Evolutionary conservation across 139 green algal species (phyloP).

Genomic region (Astrephomene gubernaculifera): DNA sequence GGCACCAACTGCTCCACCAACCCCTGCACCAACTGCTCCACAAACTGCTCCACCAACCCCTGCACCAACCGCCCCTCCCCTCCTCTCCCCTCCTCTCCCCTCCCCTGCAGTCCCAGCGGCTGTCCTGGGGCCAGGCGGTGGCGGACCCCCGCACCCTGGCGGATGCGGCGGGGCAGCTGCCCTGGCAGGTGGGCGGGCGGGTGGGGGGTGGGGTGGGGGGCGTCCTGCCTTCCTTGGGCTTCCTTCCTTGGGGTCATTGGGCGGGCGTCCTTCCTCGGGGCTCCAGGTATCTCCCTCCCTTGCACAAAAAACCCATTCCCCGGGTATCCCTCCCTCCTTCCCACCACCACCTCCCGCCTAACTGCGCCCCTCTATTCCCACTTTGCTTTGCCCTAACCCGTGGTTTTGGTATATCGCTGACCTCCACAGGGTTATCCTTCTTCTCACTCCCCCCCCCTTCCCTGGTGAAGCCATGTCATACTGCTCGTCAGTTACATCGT

Average conservation of each 20-base stretch:
- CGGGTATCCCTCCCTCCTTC: neutral
- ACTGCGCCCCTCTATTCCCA: neutral
- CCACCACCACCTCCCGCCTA: neutral
- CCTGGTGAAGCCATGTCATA: neutral
- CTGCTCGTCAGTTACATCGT: too few species aligned
- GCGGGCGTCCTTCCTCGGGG: neutral
- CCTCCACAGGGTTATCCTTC: neutral
- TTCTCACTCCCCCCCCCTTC: neutral
- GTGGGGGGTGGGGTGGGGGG: neutral
- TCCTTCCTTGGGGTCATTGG: neutral
- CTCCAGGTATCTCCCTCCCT: neutral
- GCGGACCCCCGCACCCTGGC: neutral
- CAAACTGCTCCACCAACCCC: neutral
- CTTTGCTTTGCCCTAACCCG: neutral
- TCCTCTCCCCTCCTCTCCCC: neutral
- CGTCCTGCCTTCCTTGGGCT: neutral
- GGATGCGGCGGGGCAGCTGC: neutral
- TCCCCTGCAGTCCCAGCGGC: neutral
- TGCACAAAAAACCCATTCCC: neutral
- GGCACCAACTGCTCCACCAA: neutral
- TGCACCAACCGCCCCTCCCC: neutral
- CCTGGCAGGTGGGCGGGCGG: slow-evolving; percentile 11
- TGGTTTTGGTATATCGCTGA: neutral
- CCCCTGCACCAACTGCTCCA: neutral
- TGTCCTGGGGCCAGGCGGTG: neutral